Evolutionary conservation across 345 rosid species (phyloP).

Genomic region (Psidium guajava): DNA sequence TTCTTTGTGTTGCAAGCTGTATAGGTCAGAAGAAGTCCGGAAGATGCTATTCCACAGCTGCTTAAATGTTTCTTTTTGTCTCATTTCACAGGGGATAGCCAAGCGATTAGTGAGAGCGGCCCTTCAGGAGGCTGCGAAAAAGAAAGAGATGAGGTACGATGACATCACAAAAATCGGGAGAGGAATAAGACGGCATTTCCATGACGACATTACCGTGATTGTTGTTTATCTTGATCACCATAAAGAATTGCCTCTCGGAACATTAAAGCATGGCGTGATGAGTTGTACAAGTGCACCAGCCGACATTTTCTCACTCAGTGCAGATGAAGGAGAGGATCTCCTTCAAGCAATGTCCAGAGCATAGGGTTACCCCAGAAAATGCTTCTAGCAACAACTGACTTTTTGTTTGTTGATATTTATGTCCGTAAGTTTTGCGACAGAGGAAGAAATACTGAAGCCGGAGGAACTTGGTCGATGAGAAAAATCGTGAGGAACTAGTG

Average conservation of each 20-base stretch:
- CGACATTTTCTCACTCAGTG: slow-evolving; percentile 55
- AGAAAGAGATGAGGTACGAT: slow-evolving; percentile 54
- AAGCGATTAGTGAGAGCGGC: slow-evolving; percentile 61
- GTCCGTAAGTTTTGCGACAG: background rate
- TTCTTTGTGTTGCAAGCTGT: background rate
- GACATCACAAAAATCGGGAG: slow-evolving; percentile 46
- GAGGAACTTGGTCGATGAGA: background rate
- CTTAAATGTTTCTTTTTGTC: background rate
- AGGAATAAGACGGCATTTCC: slow-evolving; percentile 69
- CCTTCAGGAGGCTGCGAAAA: slow-evolving; percentile 55
- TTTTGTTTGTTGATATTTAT: background rate
- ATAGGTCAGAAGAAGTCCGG: background rate
- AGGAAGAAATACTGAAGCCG: background rate
- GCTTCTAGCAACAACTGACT: background rate
- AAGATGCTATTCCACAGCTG: background rate
- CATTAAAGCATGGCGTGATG: slow-evolving; percentile 9
- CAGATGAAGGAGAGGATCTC: slow-evolving; percentile 25
- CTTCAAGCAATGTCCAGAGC: background rate
- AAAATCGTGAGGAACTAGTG: background rate
- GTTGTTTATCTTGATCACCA: slow-evolving; percentile 69
- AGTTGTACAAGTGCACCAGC: slow-evolving; percentile 58
- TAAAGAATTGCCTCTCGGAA: slow-evolving; percentile 10
- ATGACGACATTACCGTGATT: slow-evolving; percentile 64
- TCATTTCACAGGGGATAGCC: slow-evolving; percentile 52
- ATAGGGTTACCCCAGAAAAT: background rate